phyloP scores from a whole-genome alignment of 257 asterid species.

The Solanum etuberosum region DNA sequence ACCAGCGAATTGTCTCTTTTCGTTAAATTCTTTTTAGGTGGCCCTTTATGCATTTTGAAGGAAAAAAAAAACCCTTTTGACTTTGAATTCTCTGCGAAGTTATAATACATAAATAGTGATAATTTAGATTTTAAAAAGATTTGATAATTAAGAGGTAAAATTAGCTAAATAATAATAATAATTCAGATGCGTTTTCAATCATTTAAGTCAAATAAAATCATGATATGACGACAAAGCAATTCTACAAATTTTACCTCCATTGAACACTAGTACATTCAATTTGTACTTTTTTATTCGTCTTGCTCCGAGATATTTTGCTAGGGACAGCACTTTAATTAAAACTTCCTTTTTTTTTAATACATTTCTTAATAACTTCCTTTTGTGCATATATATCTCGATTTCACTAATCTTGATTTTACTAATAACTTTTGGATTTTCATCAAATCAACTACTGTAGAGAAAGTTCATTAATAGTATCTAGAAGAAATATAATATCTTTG shows the following conservation, averaged over 20 bases:
- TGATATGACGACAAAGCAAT: neutral
- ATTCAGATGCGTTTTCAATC: neutral
- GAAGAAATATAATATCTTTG: neutral
- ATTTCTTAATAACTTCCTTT: neutral
- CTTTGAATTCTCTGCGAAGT: neutral
- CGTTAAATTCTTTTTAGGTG: too few species aligned
- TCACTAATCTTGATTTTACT: neutral
- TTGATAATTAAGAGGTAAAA: too few species aligned
- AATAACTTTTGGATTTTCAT: neutral
- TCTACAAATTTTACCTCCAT: neutral
- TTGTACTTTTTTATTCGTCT: neutral
- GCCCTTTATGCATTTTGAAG: too few species aligned
- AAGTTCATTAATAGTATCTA: neutral
- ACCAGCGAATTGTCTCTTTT: too few species aligned
- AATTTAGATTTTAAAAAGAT: fast-evolving
- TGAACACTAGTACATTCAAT: neutral
- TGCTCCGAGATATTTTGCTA: neutral
- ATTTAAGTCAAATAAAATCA: neutral
- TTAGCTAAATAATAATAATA: neutral
- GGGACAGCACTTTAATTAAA: neutral
- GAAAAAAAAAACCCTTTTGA: too few species aligned
- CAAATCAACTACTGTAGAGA: neutral
- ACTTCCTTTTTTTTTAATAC: neutral
- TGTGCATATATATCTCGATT: neutral
- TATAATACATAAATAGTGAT: neutral